Evolutionary conservation across 805 yeast genomes (phyloP), one percentile per base, ranked within the genome.

Genomic region (Candida pini): DNA sequence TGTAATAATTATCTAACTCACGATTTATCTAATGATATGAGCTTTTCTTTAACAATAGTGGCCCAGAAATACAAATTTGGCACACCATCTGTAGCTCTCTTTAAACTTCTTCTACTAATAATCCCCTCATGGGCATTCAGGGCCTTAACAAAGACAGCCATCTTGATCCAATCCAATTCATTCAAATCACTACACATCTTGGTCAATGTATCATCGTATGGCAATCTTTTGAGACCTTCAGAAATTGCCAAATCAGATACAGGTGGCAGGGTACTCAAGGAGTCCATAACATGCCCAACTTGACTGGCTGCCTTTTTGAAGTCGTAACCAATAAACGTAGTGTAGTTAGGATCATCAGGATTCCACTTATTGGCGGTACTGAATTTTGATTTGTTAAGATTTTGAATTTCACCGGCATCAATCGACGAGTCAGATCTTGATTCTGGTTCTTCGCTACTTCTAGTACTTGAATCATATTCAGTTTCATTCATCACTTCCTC

Each of bases 81-180:
- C 2, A 75, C 60, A 0, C 82, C 82, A 30, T 57, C 58, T 16
- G 67, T 63, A 0, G 76, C 67, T 31, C 71, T 67, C 16, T 63
- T 64, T 2, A 76, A 60, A 0, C 88, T 88, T 37, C 78, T 67
- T 43, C 97, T 68, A 13, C 90, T 86, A 13, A 87, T 83, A 34
- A 90, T 84, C 4, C 83, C 84, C 39, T 83, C 95, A 52, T 89
- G 97, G 0, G 97, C 78, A 55, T 88, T 87, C 50, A 81, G 64
- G 13, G 81, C 70, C 42, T 77, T 79, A 30, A 89, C 66, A 45
- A 74, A 76, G 2, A 81, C 79, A 0, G 92, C 83, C 28, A 84
- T 70, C 52, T 89, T 86, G 31, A 74, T 63, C 96, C 96, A 89
- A 3, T 70, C 66, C 17, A 90, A 54, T 15, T 56, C 47, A 55